Base-by-base conservation (phyloP, 345 rosid genomes). In the Ceriops decandra region DNA sequence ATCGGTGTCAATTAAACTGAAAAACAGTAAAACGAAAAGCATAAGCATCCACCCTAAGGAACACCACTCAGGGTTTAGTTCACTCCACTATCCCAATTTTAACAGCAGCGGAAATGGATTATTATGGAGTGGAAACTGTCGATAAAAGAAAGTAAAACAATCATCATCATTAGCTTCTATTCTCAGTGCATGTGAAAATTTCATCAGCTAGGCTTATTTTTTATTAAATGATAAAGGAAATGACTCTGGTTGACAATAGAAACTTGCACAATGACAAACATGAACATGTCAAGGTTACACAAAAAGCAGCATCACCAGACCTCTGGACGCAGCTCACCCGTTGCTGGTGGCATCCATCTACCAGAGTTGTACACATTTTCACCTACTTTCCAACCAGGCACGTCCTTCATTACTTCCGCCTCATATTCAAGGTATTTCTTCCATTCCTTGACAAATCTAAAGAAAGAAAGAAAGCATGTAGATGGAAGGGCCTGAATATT, bases 321-420 rank as follows among this genome's bases (percentile, higher is more conserved):
- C 42, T 95, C 99, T 42, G 98, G 93, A 57, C 99, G 99, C 72
- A 95, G 93, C 82, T 91, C 99, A 0, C 99, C 99, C 10, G 86
- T 87, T 26, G 99, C 89, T n/a, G 99, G 99, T 24, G 99, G 99
- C 92, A 92, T 88, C 99, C 99, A 95, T 75, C 76, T 89, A 54
- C 98, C 93, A 49, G 99, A 90, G 82, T 95, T 84, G 75, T 95
- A 95, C 24, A 95, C 98, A 68, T 68, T 95, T 81, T 87, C 97
- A 11, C 99, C 99, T 20, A 95, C 99, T 73, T 90, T 92, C 99
- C 99, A 95, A 58, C 98, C 99, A 15, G 99, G 97, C 30, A 95
- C 98, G 67, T 95, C 99, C 83, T 92, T 95, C 99, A 95, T 95
- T 51, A 91, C 93, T 67, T 91, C 97, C n/a, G 99, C 93, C 81